Evolutionary conservation across 768 basidiomycete genomes (phyloP), one percentile per base, ranked within the genome.

Genomic region (Pleurotus platypus): DNA sequence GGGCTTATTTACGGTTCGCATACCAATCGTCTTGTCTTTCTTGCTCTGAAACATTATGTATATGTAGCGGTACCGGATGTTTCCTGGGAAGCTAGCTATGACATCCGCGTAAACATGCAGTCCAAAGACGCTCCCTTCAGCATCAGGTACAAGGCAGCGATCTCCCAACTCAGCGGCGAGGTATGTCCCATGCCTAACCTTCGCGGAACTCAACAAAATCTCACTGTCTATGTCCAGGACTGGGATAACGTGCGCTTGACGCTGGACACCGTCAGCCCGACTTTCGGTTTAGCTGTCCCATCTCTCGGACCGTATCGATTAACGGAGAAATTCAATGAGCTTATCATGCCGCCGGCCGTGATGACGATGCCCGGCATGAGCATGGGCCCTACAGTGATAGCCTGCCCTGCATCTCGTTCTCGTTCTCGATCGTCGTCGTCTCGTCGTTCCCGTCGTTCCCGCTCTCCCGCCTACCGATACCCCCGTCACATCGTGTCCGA

Each of bases 141-240:
- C 3, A 49, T 79, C 24, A 67, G 70, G 2, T 79, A 79, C 63
- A 78, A 77, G 59, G 77, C 71, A 0, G 63, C 65, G 2, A 73
- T 78, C 47, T 68, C 62, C 0, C 78, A 79, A 55, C 67, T 59
- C 46, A 78, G 77, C 7, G 77, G 77, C 35, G 78, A 79, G 66
- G 75, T 73, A 54, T 11, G 8, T 35, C 30, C 9, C 30, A 8
- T 1, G 9, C 30, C 30, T 30, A 7, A 5, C 30, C 30, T 7
- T 8, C 30, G 24, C 24, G 5, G 24, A 24, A 24, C 24, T 24
- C 24, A 24, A 24, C 24, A 24, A 24, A 24, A 18, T 24, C 24
- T 24, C 24, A 24, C 24, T 24, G 24, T 24, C 24, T 24, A 24
- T 24, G 24, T 24, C 24, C 54, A 79, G 74, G 69, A 72, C 45